Conservation (phyloP, 805 yeast genomes). For the Cyberlindnera veronae region DNA sequence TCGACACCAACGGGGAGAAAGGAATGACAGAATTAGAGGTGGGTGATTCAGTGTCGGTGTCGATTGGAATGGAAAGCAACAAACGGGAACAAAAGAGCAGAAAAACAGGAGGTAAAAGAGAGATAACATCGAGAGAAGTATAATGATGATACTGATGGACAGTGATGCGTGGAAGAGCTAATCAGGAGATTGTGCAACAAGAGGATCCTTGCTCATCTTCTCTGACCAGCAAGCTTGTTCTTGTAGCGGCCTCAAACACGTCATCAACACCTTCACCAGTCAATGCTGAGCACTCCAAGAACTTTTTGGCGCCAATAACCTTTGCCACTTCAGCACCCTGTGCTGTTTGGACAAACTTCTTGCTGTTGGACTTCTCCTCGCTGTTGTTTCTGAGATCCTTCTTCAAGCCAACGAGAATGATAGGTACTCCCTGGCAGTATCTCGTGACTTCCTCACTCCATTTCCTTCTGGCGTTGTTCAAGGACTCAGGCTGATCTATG, state of each 20-base stretch:
- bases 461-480: constrained; percentile 76
- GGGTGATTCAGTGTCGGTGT: neutral
- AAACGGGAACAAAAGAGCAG: neutral
- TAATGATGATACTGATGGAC: too few relatives aligned
- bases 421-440: constrained; percentile 79
- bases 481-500: constrained; percentile 77
- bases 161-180: too few relatives aligned
- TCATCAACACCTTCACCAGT: constrained; percentile 96
- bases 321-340: constrained; percentile 71
- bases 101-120: neutral
- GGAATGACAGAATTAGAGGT: neutral
- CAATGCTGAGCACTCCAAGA: constrained; percentile 84
- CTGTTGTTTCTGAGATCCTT: constrained; percentile 64
- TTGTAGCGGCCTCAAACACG: constrained; percentile 86
- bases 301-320: constrained; percentile 77
- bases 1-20: neutral
- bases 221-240: constrained; percentile 67
- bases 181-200: constrained; percentile 38
- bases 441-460: constrained; percentile 84
- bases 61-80: neutral
- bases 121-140: neutral
- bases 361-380: constrained; percentile 31
- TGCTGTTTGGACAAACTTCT: constrained; percentile 45
- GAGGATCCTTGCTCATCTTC: constrained; percentile 32
- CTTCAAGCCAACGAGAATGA: constrained; percentile 77